Base-by-base conservation (phyloP, 352 stramenopile species). In the Phytophthora pluvialis region DNA sequence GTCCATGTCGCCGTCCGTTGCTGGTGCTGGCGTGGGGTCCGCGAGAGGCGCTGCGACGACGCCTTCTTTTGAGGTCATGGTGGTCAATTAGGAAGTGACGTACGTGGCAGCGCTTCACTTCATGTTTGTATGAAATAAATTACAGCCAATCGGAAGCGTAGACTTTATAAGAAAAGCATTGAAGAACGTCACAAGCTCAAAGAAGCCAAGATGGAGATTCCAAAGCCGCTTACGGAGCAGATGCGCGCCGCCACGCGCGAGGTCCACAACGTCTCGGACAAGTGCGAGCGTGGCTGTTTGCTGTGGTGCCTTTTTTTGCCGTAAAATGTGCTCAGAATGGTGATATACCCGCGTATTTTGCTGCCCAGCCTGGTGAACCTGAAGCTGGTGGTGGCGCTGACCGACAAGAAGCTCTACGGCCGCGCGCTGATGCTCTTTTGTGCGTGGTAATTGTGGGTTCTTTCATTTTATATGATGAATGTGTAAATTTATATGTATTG, bases 351-450 rank as follows among this genome's bases (percentile, higher is more conserved):
- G n/a, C 21, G 25, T 55, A 18, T 33, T 36, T 50, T 26, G 36
- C 21, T 54, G 47, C 15, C 4, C 36, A 91, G 83, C 21, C 63
- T 90, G 16, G 76, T 89, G 47, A 91, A 90, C 44, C 31, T 87
- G 40, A 91, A 90, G 78, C 72, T 91, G 47, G 49, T 88, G 46
- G 70, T 91, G 39, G 73, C 81, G 31, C 67, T 91, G 15, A 91
- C 79, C 12, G 80, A 88, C 69, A 83, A 80, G 31, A 46, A 81
- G 35, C 68, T 90, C 48, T 92, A 92, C 39, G 83, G 83, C 16
- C 83, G 78, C 21, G 74, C 80, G 3, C 44, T 92, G 44, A 69
- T 90, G 68, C 72, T 89, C 32, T 90, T 92, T 61, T 92, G 83
- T 92, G 65, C 40, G 83, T 81, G 1, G 7, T 11, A 5, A 21